These are phyloP conservation scores for Phylloporus sp. DNA, from an alignment of 768 basidiomycete species.

Conservation along the genomic window DNA sequence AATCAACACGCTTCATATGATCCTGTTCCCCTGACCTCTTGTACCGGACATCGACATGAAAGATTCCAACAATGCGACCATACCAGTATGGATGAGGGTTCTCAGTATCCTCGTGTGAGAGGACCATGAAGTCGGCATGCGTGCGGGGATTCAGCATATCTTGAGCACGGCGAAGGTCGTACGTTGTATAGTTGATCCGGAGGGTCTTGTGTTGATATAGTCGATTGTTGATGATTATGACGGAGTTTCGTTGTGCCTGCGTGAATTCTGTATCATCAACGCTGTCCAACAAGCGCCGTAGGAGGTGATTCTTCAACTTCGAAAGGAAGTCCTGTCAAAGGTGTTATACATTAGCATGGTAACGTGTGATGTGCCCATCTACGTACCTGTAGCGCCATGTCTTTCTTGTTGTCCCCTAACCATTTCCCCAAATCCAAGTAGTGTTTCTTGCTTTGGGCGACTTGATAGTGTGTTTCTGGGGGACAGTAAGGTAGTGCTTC, in stretches of 20 bases:
- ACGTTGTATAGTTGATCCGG: too few relatives aligned
- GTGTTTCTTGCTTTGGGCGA: too few relatives aligned
- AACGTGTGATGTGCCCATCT: too few relatives aligned
- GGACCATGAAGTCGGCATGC: too few relatives aligned
- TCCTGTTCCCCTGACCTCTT: background rate
- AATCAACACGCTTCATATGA: background rate
- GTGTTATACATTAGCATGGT: too few relatives aligned
- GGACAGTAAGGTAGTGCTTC: too few relatives aligned
- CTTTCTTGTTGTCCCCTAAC: background rate
- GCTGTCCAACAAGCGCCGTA: too few relatives aligned
- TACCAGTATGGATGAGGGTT: background rate
- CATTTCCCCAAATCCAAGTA: background rate
- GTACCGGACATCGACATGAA: background rate
- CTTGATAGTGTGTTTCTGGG: too few relatives aligned
- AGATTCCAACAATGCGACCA: too few relatives aligned
- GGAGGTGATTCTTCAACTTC: background rate
- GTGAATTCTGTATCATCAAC: too few relatives aligned
- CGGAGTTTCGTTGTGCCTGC: too few relatives aligned
- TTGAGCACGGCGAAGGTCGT: background rate
- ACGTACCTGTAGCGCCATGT: background rate
- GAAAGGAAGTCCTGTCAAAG: background rate
- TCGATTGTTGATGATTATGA: background rate
- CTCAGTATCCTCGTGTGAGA: too few relatives aligned
- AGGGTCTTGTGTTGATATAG: background rate
- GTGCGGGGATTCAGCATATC: background rate